phyloP scores from a whole-genome alignment of 192 early-diverging fungal species.

The Coemansia sp. region DNA sequence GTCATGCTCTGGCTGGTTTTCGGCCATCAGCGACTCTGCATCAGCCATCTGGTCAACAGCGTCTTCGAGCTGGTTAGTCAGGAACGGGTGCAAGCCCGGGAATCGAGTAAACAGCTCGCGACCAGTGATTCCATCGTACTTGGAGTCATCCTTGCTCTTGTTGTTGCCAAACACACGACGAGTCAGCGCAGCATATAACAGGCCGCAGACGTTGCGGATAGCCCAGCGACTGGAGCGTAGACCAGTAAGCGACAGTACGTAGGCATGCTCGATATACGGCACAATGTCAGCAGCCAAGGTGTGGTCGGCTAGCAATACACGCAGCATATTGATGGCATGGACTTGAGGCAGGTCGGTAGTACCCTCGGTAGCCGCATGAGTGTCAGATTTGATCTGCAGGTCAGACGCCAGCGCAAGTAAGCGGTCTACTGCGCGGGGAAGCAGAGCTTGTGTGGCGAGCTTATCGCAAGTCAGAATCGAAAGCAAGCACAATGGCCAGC shows the following conservation, averaged over 20 bases:
- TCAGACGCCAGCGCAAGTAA: constrained; percentile 61
- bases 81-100: constrained; percentile 73
- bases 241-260: constrained; percentile 75
- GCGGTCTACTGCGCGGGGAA: constrained; percentile 66
- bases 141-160: constrained; percentile 69
- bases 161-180: constrained; percentile 84
- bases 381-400: constrained; percentile 11
- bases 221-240: constrained; percentile 84
- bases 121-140: constrained; percentile 74
- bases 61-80: constrained; percentile 69
- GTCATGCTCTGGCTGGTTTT: not conserved
- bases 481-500: constrained; percentile 84
- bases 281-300: constrained; percentile 71
- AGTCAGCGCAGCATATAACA: constrained; percentile 86
- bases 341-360: constrained; percentile 86
- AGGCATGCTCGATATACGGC: constrained; percentile 73
- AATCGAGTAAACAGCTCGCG: constrained; percentile 91
- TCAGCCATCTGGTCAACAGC: constrained; percentile 62
- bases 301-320: constrained; percentile 81
- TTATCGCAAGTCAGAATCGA: constrained; percentile 75
- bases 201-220: constrained; percentile 89
- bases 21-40: constrained; percentile 7
- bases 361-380: constrained; percentile 42
- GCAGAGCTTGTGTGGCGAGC: constrained; percentile 57
- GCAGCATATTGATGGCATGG: constrained; percentile 88